Evolutionary conservation across 2,329 filamentous ascomycete genomes (phyloP).

Genomic region (Monilinia fructigena): DNA sequence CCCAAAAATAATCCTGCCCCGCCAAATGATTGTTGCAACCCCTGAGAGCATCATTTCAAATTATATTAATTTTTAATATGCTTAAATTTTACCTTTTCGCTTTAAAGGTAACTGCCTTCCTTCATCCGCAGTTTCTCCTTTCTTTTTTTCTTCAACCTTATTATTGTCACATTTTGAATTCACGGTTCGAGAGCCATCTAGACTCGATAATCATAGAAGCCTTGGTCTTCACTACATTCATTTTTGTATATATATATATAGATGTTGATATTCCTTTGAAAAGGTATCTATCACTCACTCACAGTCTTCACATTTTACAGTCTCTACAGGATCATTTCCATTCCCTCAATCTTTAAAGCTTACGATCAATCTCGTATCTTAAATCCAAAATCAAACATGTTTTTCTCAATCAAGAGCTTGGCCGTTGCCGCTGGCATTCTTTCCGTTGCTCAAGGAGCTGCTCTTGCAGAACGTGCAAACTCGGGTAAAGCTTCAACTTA

Average conservation of each 20-base stretch:
- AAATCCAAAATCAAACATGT: conserved; percentile 32
- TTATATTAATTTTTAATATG: conserved; percentile 8
- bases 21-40: neutral
- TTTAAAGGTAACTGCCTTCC: neutral
- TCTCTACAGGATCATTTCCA: neutral
- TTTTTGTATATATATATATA: neutral
- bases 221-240: conserved; percentile 14
- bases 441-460: conserved; percentile 36
- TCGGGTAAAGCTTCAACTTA: conserved; percentile 52
- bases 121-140: neutral
- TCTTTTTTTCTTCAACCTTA: neutral
- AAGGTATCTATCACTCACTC: conserved; percentile 7
- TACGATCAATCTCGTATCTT: neutral
- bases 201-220: neutral
- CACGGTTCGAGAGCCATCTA: conserved; percentile 3
- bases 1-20: neutral
- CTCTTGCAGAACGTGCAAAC: conserved; percentile 31
- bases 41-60: neutral
- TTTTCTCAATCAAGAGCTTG: conserved; percentile 31
- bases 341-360: neutral
- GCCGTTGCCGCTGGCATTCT: conserved; percentile 27
- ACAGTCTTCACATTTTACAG: neutral
- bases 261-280: conserved; percentile 4
- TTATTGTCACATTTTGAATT: neutral
- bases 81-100: neutral